Base-by-base conservation (phyloP, 306 rosid genomes). In the Castanea sativa region DNA sequence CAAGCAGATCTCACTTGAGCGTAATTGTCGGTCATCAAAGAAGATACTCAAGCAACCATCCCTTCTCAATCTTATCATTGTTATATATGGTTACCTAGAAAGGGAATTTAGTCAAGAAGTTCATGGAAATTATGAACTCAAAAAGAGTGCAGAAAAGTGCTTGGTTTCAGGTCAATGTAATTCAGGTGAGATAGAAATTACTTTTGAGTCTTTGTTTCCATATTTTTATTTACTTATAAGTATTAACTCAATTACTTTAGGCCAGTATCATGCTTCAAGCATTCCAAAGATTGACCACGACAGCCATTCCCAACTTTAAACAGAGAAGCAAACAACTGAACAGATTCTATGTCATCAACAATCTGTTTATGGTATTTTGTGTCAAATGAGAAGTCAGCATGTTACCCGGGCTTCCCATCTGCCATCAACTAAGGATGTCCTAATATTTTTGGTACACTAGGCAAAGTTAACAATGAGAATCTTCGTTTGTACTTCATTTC, bases 311-410 rank as follows among this genome's bases (percentile, higher is more conserved):
- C 45, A 41, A 41, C 45, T 8, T 41, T 41, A 41, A 41, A 73
- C 76, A 51, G 90, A 86, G 59, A 91, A 88, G 80, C 96, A 93
- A 82, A 83, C 88, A 21, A 71, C 71, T 65, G 83, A 82, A 87
- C 86, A 83, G 84, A 92, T 92, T 84, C 52, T 88, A 74, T 87
- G 23, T 79, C 86, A 78, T 59, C 88, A 91, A 80, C 86, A 85
- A 63, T 88, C 92, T 78, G 96, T 93, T 69, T 96, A 97, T 32
- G 89, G 88, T 79, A 70, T 92, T 8, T 41, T 41, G 43, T 92
- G 88, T 79, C 89, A 84, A 74, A 80, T 90, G 61, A 88, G 86
- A 78, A 75, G 82, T 79, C 79, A 75, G 76, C 90, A 86, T 74
- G 45, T 41, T 74, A 35, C 87, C 41, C 90, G 80, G 82, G 90